These are phyloP conservation scores for Ophiostoma australiae DNA, from an alignment of 2,329 filamentous ascomycete genomes.

Conservation along the genomic window DNA sequence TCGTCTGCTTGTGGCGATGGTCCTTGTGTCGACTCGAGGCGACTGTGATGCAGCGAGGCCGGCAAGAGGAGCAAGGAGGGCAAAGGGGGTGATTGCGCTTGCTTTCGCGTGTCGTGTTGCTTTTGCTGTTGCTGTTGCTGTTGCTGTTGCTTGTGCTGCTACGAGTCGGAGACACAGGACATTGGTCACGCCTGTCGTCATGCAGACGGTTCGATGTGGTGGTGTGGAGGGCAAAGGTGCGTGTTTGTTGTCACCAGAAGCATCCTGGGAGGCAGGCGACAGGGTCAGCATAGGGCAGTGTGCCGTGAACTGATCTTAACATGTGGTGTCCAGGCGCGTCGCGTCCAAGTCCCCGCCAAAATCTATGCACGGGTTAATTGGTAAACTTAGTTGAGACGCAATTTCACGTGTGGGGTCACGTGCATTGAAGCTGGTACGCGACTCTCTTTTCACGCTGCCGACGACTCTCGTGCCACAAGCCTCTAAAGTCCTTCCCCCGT, in stretches of 20 bases:
- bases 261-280: not conserved
- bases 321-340: constrained; percentile 16
- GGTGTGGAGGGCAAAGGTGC: constrained; percentile 4
- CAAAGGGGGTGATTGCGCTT: constrained; percentile 9
- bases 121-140: constrained; percentile 16
- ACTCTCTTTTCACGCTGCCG: not conserved
- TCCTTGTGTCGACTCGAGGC: constrained; percentile 4
- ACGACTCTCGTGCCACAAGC: not conserved
- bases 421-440: not conserved
- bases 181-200: constrained; percentile 28
- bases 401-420: not conserved
- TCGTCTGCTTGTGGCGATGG: not conserved
- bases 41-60: not conserved
- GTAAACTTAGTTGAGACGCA: not conserved
- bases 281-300: constrained; percentile 1
- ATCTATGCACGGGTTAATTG: not conserved
- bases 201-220: constrained; percentile 26
- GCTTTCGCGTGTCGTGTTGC: constrained; percentile 20
- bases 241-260: constrained; percentile 15
- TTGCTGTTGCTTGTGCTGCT: constrained; percentile 19
- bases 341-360: constrained; percentile 19
- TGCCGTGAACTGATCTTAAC: not conserved
- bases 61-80: not conserved
- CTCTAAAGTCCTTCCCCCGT: not conserved
- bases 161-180: constrained; percentile 27